Evolutionary conservation across 306 rosid genomes (phyloP), one percentile per base, ranked within the genome.

Genomic region (Citrullus colocynthis): DNA sequence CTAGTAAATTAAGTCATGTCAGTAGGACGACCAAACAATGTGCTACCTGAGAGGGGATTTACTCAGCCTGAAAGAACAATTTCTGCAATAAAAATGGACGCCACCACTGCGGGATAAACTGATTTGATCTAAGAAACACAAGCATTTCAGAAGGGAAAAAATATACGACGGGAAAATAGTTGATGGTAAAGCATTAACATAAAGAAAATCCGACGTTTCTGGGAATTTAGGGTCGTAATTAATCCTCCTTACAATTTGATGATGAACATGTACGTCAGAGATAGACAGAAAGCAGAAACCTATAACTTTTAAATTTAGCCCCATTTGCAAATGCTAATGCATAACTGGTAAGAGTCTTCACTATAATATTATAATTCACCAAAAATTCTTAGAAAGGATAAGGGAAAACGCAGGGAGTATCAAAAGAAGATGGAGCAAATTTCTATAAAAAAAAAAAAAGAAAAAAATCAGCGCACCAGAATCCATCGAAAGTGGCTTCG

Each of bases 61-160:
- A 78, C 96, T 89, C 86, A 95, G 86, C 82, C 81, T 79, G 79
- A 85, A 83, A 9, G 82, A 83, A 82, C 99, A 92, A 56, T 71
- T 86, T 86, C 89, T 83, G 85, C 97, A 90, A 78, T 86, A 85
- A 85, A 95, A 87, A 75, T 89, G 74, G 81, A 89, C 93, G 74
- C 84, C 90, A 45, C 86, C 93, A 36, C 75, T 59, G 41, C 88
- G 82, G 66, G 90, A 85, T 66, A 91, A 78, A 52, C 44, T 81
- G 58, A 82, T 60, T 14, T 86, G 84, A 83, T 90, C 98, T 95
- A 87, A 61, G 72, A 45, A 21, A 51, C 37, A 28, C 8, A 52
- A 48, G 30, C 6, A 41, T 62, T 21, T 58, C 34, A 73, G 15
- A 73, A 51, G 61, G 44, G 37, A 6, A 30, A 30, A 73, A 9